Evolutionary conservation across 108 stramenopile genomes (phyloP).

Genomic region (Cylindrotheca fusiformis): DNA sequence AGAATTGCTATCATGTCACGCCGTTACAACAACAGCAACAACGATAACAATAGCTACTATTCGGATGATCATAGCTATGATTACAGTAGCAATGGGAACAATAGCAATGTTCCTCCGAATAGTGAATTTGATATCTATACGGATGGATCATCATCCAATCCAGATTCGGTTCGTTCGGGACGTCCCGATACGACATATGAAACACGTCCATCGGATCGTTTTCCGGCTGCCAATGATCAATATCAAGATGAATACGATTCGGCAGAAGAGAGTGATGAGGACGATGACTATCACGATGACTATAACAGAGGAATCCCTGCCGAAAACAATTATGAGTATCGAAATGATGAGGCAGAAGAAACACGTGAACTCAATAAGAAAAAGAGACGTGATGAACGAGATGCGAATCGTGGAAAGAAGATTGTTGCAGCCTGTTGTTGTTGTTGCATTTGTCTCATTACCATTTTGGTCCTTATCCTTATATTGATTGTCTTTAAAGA

Average conservation of each 20-base stretch:
- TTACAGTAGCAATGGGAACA: too few relatives aligned
- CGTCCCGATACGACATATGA: too few relatives aligned
- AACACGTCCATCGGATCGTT: too few relatives aligned
- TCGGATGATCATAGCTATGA: too few relatives aligned
- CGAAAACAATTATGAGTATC: not conserved
- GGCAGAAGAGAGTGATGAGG: conserved; percentile 4
- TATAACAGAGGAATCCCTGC: not conserved
- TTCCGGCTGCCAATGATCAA: conserved; percentile 12
- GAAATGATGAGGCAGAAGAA: not conserved
- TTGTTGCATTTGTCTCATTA: conserved; percentile 24
- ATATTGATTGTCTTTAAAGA: conserved; percentile 8
- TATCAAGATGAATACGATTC: conserved; percentile 10
- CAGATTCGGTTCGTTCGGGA: too few relatives aligned
- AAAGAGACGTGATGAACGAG: not conserved
- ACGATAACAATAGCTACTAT: too few relatives aligned
- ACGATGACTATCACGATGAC: conserved; percentile 2
- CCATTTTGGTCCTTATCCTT: conserved; percentile 9
- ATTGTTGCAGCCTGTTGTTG: conserved; percentile 4
- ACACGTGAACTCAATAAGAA: conserved; percentile 1
- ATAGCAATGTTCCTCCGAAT: too few relatives aligned
- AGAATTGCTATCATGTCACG: too few relatives aligned
- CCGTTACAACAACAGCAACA: too few relatives aligned
- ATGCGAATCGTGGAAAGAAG: conserved; percentile 3
- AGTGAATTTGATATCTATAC: too few relatives aligned
- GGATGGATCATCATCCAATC: too few relatives aligned